Evolutionary conservation across 129 eudicot genomes (phyloP), one percentile per base, ranked within the genome.

Genomic region (Apium graveolens): DNA sequence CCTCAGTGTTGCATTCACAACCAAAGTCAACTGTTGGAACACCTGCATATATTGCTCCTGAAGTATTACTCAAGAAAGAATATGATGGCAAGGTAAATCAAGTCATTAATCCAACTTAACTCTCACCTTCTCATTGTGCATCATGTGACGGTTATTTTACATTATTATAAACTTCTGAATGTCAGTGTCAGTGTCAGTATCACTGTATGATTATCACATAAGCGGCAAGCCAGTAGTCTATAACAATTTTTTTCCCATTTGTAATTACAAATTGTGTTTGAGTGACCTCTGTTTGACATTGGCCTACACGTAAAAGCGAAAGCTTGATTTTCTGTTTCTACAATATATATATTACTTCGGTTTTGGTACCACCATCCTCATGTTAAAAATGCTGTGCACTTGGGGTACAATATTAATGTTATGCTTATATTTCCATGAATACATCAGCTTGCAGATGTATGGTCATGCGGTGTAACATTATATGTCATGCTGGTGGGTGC

Each of bases 391-490:
- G 32, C 24, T 70, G 10, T 35, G 74, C 24, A 48, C 55, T 48
- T 17, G 1, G 1, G 55, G 55, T 76, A 13, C 24, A 48, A 37
- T 76, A 34, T 32, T 77, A 39, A 78, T 65, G 29, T 0, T 65
- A 41, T 78, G 74, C 62, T 78, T 65, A 29, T n/a, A 41, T 11
- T 78, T 63, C 42, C 45, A 39, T 46, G 75, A 46, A 79, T 37
- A 21, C 73, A 69, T 26, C 82, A 95, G 98, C 86, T 90, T 75
- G 98, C 98, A 74, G 98, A 95, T 81, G 98, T 95, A 77, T 95
- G 98, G 98, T 95, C 98, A 76, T 95, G 98, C 81, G 98, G 98
- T 48, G 98, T 95, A 27, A 95, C 98, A 31, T 81, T 95, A 82
- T 95, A 95, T 48, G 98, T 95, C 49, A 95, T 95, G 98, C 86